Base-by-base conservation (phyloP, 805 yeast genomes). In the Yamadazyma olivae region DNA sequence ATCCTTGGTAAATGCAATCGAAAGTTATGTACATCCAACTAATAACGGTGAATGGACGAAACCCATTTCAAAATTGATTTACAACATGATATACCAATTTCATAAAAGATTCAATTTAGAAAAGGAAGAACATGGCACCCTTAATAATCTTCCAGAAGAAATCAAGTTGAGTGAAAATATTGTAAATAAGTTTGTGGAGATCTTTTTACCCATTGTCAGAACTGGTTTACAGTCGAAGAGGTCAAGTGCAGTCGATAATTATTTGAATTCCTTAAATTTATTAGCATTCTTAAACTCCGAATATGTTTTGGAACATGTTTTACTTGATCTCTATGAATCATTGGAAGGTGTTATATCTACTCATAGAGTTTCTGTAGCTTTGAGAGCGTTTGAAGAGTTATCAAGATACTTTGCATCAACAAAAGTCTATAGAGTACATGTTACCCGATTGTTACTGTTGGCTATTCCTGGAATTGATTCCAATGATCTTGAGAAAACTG, bases 1-100 rank as follows among this genome's bases (percentile, higher is more conserved):
- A 16, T 70, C 77, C 0, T 62, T 85, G 18, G 48, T 83, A n/a
- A 78, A 79, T 36, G 78, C 95, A 0, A 65, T 89, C 5, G 82
- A 77, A 43, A 85, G 96, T 14, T 86, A 82, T 58, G 81, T 80
- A 3, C 97, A 93, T 56, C 99, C 99, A 5, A 89, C 98, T 0
- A 90, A 90, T 55, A 58, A 70, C n/a, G 98, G 96, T 0, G 71
- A 73, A n/a, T 90, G 98, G 97, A 75, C 95, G 0, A 59, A 72
- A 18, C 64, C 81, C 4, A 74, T 91, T 20, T 71, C 95, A 1
- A 76, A 76, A 39, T 71, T 85, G 18, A 64, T 84, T n/a, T 71
- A 74, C 41, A 73, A 78, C 29, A 61, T 87, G 35, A 73, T 80
- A 0, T 66, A 71, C 32, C 74, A 74, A 44, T 79, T 77, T 40